Base-by-base conservation (phyloP, 768 basidiomycete genomes). In the Saitozyma podzolica region DNA sequence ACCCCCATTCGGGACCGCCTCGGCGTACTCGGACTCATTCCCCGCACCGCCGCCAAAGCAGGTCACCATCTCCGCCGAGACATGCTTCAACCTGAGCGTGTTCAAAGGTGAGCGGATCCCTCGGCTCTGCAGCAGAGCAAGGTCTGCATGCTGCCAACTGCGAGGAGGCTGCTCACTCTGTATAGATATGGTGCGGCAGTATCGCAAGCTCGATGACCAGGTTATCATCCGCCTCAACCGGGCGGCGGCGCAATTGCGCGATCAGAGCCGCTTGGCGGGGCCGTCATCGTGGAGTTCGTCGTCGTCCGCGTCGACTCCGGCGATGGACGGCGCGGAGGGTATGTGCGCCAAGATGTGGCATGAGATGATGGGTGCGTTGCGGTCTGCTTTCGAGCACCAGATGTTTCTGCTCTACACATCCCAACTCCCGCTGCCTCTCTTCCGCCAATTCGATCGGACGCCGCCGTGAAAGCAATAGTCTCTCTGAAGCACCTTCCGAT, bases 321-420 rank as follows among this genome's bases (percentile, higher is more conserved):
- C 53, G 49, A 11, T 47, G 45, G n/a, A 47, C 9, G 43, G 16
- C 7, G 40, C 60, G 11, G 74, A 77, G 42, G 74, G 62, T 29
- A 77, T 75, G 66, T 79, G 78, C 57, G 37, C 68, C 29, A 63
- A 62, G 43, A 59, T 79, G 59, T 79, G 78, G 78, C 48, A 53
- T 10, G 78, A 79, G 58, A 79, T 79, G 71, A 77, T 79, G 68
- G 67, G 78, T 79, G 54, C 42, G 78, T 72, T 14, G n/a, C 2
- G 40, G 10, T 20, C 41, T 50, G 41, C 13, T 37, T 37, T 13
- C 13, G 19, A 55, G 5, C 20, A 2, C 9, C 42, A 16, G 40
- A 49, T 43, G 2, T 48, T 48, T 6, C 47, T 48, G 47, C 47
- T 48, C 47, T 48, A 48, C 14, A 14, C 47, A 6, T 6, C 19